Percentiles rank a stretch among this genome's conserved stretches.
Evolutionary conservation across 179 eudicot genomes (phyloP).

Genomic region (Nepenthes alata): DNA sequence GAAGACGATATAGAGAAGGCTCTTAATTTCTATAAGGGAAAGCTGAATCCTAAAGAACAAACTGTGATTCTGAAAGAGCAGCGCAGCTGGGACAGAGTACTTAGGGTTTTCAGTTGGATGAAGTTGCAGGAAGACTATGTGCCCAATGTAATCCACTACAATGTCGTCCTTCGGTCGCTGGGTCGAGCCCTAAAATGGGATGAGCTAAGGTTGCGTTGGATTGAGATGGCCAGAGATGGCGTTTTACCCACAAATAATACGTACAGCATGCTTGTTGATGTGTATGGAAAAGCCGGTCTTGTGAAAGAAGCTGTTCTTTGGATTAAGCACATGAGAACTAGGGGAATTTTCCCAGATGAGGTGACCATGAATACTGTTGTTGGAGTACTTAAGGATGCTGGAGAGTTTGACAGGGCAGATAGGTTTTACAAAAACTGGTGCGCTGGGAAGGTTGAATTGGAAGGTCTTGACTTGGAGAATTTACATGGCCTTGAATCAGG

Average conservation of each 20-base stretch:
- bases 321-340: conserved; percentile 72
- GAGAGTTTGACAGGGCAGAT: conserved; percentile 58
- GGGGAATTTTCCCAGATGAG: conserved; percentile 74
- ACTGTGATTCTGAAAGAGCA: conserved; percentile 77
- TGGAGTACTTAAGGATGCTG: conserved; percentile 62
- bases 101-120: conserved; percentile 70
- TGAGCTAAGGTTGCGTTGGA: conserved; percentile 73
- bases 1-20: conserved; percentile 41
- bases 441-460: conserved; percentile 47
- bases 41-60: conserved; percentile 57
- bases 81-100: conserved; percentile 53
- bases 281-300: conserved; percentile 78
- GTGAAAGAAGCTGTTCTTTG: conserved; percentile 62
- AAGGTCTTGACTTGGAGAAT: conserved; percentile 42
- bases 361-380: conserved; percentile 76
- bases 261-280: conserved; percentile 75
- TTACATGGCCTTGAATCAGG: conserved; percentile 25
- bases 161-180: conserved; percentile 58
- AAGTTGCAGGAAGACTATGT: conserved; percentile 42
- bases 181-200: conserved; percentile 85
- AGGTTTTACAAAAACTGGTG: conserved; percentile 78
- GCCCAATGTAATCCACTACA: conserved; percentile 75
- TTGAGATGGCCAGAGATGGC: conserved; percentile 64
- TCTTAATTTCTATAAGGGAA: conserved; percentile 38
- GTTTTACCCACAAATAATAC: conserved; percentile 69